Evolutionary conservation across 257 asterid species (phyloP).

Genomic region (Solanum peruvianum): DNA sequence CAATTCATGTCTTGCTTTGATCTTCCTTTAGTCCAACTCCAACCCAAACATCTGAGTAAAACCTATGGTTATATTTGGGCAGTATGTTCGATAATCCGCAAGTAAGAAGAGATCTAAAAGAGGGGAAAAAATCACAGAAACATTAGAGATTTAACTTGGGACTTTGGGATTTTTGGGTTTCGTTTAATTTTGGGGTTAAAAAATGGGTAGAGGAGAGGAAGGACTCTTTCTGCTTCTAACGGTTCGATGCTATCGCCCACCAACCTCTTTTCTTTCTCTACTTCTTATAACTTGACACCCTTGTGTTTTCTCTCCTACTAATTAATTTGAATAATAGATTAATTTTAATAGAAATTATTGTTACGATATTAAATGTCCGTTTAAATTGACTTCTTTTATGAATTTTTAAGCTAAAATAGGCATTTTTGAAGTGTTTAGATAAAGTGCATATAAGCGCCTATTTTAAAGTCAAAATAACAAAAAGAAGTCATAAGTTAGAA

Average conservation of each 20-base stretch:
- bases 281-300: neutral
- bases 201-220: neutral
- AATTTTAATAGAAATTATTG: no score
- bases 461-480: no score
- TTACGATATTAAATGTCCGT: no score
- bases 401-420: no score
- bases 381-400: no score
- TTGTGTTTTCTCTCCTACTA: neutral
- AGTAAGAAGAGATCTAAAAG: neutral
- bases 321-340: neutral
- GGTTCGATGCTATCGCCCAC: neutral
- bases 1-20: neutral
- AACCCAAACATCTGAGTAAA: neutral
- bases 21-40: neutral
- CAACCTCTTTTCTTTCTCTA: neutral
- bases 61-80: neutral
- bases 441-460: no score
- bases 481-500: no score
- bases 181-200: neutral
- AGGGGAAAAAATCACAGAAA: neutral
- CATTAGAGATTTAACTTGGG: neutral
- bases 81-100: neutral
- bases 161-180: neutral
- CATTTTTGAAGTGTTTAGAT: no score
- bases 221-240: neutral